Conservation (phyloP, 176 grass and related monocot species). For the Triticum timopheevii region DNA sequence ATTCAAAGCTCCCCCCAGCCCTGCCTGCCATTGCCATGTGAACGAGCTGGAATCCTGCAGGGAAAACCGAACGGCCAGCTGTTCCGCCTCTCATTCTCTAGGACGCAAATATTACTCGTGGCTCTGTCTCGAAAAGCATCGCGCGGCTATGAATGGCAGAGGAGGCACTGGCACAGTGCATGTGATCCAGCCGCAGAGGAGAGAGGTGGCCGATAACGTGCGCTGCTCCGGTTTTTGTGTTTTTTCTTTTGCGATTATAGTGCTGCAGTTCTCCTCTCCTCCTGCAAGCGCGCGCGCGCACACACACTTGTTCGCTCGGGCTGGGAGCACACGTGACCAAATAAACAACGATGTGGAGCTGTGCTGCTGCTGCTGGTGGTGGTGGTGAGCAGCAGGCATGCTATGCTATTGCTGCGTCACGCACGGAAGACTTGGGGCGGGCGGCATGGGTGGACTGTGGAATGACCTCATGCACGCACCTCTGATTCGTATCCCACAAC, state of each 20-base stretch:
- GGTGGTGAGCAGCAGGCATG: neutral
- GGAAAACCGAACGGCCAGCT: slow-evolving; percentile 4
- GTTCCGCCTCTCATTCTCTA: neutral
- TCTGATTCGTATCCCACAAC: no score
- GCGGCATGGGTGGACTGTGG: no score
- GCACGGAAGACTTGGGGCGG: no score
- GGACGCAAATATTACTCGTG: no score
- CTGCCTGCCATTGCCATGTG: slow-evolving; percentile 15
- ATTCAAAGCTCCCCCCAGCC: neutral
- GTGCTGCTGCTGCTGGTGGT: no score
- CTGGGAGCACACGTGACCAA: no score
- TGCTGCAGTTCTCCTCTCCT: neutral
- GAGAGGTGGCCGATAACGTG: neutral
- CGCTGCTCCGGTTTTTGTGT: no score
- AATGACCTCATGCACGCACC: no score
- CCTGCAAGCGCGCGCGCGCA: no score
- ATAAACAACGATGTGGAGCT: no score
- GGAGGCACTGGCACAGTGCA: neutral
- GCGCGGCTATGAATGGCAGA: neutral
- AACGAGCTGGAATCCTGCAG: neutral
- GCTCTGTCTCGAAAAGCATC: neutral
- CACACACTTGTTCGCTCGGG: no score
- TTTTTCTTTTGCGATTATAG: no score
- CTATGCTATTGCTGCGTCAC: neutral
- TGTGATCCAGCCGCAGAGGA: neutral